phyloP scores from a whole-genome alignment of 140 eudicot species.

The Bidens hawaiensis region DNA sequence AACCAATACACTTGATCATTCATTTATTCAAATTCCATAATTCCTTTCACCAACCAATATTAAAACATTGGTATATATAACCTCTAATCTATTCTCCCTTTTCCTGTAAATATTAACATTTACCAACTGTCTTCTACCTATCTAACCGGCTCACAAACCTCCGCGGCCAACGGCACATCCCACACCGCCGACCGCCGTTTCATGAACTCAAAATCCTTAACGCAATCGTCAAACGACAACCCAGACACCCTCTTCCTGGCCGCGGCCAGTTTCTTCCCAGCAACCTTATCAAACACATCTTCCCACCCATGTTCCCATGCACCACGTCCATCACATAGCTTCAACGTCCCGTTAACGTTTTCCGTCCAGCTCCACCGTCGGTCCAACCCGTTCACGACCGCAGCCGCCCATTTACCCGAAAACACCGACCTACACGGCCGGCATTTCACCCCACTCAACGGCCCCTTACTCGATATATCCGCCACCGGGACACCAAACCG shows the following conservation, averaged over 20 bases:
- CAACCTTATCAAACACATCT: conserved; percentile 43
- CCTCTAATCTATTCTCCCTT: too few relatives aligned
- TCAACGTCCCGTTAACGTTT: conserved; percentile 42
- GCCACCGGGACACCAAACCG: conserved; percentile 79
- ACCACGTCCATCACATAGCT: conserved; percentile 65
- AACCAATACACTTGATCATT: too few relatives aligned
- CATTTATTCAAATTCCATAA: too few relatives aligned
- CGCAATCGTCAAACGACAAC: conserved; percentile 47
- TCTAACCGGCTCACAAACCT: conserved; percentile 36
- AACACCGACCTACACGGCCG: conserved; percentile 72
- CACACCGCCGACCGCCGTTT: conserved; percentile 41
- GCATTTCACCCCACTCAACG: conserved; percentile 82
- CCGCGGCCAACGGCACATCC: conserved; percentile 52
- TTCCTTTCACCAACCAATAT: too few relatives aligned
- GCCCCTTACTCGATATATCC: conserved; percentile 67
- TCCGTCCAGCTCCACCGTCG: conserved; percentile 86
- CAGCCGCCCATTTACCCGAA: conserved; percentile 40
- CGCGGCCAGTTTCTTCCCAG: conserved; percentile 45
- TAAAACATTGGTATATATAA: too few relatives aligned
- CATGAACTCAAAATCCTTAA: conserved; percentile 54
- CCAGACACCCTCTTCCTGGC: conserved; percentile 37
- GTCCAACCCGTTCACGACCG: conserved; percentile 35
- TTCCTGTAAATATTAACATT: too few relatives aligned
- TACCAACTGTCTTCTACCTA: neutral
- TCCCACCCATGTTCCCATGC: conserved; percentile 92